phyloP scores from a whole-genome alignment of 176 grass and related monocot species.

The Cenchrus purpureus region DNA sequence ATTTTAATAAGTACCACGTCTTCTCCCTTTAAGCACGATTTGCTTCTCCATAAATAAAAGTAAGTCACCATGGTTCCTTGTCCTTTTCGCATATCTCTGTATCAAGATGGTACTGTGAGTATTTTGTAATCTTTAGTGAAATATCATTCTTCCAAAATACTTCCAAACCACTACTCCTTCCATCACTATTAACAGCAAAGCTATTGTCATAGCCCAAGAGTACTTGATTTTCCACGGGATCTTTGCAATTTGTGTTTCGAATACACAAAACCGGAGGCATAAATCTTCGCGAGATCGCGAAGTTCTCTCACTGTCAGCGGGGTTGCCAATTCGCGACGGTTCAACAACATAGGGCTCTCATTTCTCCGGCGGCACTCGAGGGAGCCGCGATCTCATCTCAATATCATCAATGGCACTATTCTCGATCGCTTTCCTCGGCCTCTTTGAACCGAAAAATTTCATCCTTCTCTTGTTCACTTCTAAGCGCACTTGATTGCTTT shows the following conservation, averaged over 20 bases:
- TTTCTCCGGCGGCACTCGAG: background rate
- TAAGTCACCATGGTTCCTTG: background rate
- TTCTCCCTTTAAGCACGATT: background rate
- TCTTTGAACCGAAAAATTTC: no score
- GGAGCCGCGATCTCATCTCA: background rate
- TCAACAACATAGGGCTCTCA: background rate
- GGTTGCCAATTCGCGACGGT: background rate
- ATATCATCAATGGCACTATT: background rate
- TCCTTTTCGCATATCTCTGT: background rate
- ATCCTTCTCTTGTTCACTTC: no score
- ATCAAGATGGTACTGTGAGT: background rate
- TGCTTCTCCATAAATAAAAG: background rate
- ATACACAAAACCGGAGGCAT: background rate
- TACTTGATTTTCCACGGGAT: background rate
- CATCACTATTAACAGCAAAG: background rate
- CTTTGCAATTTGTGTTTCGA: background rate
- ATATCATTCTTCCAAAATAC: background rate
- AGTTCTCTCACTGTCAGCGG: background rate
- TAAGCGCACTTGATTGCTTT: no score
- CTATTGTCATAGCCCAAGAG: background rate
- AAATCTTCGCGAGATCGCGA: background rate
- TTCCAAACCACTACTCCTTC: background rate
- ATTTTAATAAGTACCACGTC: background rate
- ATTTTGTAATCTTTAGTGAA: background rate
- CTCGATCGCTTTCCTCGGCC: no score